Percentiles rank a stretch among this genome's conserved stretches.
Evolutionary conservation across 2,329 filamentous ascomycete genomes (phyloP).

Genomic region (Xylaria sp.): DNA sequence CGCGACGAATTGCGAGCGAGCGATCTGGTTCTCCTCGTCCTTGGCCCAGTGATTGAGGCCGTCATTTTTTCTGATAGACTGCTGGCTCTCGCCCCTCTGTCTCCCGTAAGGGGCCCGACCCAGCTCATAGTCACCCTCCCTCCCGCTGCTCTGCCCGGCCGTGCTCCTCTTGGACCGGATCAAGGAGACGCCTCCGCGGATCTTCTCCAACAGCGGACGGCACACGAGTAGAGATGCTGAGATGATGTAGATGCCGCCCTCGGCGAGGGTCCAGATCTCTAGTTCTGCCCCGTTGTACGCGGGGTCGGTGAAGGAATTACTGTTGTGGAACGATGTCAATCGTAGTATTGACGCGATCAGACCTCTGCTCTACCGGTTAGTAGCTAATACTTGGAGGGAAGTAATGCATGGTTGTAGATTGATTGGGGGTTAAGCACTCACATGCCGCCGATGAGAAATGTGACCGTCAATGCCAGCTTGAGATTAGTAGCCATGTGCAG

Average conservation of each 20-base stretch:
- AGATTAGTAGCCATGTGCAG: slow-evolving; percentile 30
- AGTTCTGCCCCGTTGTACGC: slow-evolving; percentile 7
- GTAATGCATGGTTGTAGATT: background rate
- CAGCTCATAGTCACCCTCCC: background rate
- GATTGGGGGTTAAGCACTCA: slow-evolving; percentile 2
- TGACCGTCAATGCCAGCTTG: slow-evolving; percentile 22
- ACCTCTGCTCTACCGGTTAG: slow-evolving; percentile 29
- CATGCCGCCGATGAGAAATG: slow-evolving; percentile 30
- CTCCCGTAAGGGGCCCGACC: background rate
- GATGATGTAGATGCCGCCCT: slow-evolving; percentile 18
- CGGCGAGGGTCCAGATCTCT: slow-evolving; percentile 2
- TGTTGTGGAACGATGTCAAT: slow-evolving; percentile 34
- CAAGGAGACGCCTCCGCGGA: background rate
- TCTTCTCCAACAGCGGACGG: slow-evolving; percentile 17
- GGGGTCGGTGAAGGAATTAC: slow-evolving; percentile 6
- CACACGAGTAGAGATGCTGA: slow-evolving; percentile 1
- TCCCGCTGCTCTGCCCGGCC: background rate
- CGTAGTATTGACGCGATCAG: slow-evolving; percentile 40
- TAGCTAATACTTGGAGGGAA: background rate
- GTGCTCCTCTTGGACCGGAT: background rate
- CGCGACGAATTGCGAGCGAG: background rate
- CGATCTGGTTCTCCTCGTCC: background rate
- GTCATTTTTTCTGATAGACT: background rate
- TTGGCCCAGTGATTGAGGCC: background rate
- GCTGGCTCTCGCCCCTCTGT: background rate